Percentiles rank a stretch among this genome's conserved stretches.
Evolutionary conservation across 2,329 filamentous ascomycete genomes (phyloP).

Genomic region (Talaromyces amestolkiae): DNA sequence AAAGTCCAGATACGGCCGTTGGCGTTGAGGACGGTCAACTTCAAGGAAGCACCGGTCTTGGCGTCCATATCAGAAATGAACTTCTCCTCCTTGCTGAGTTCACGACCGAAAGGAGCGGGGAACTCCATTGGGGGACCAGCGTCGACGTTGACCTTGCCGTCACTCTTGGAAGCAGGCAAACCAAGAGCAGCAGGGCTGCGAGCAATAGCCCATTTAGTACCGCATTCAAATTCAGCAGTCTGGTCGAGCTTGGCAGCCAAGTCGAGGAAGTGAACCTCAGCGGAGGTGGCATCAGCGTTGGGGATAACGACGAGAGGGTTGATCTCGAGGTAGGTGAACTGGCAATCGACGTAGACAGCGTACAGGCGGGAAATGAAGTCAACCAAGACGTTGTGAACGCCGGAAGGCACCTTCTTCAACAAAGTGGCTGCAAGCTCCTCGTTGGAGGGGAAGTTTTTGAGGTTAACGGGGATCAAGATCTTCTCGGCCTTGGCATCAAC

Average conservation of each 20-base stretch:
- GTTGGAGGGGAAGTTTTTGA: conserved; percentile 92
- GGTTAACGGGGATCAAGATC: conserved; percentile 93
- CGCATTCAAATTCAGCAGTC: conserved; percentile 98
- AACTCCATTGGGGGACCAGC: conserved; percentile 98
- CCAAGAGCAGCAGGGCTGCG: conserved; percentile 86
- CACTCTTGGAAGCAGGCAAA: conserved; percentile 63
- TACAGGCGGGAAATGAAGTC: conserved; percentile 99
- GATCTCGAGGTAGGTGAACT: conserved; percentile 99
- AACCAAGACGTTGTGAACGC: conserved; percentile 95
- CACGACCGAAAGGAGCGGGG: conserved; percentile 96
- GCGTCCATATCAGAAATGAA: conserved; percentile 99
- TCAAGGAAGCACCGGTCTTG: conserved; percentile 98
- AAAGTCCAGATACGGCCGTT: conserved; percentile 95
- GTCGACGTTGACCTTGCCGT: conserved; percentile 85
- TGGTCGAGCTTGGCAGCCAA: conserved; percentile 98
- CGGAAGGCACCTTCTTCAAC: conserved; percentile 89
- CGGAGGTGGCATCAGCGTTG: conserved; percentile 86
- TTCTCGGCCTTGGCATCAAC: conserved; percentile 99
- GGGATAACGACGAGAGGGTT: conserved; percentile 98
- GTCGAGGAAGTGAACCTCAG: conserved; percentile 96
- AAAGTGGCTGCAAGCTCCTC: conserved; percentile 82
- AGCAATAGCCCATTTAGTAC: conserved; percentile 97
- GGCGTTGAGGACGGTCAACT: conserved; percentile 92
- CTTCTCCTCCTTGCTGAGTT: conserved; percentile 97
- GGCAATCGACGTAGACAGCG: conserved; percentile 98